Conservation (phyloP, 805 yeast species). For the Yamadazyma tumulicola region DNA sequence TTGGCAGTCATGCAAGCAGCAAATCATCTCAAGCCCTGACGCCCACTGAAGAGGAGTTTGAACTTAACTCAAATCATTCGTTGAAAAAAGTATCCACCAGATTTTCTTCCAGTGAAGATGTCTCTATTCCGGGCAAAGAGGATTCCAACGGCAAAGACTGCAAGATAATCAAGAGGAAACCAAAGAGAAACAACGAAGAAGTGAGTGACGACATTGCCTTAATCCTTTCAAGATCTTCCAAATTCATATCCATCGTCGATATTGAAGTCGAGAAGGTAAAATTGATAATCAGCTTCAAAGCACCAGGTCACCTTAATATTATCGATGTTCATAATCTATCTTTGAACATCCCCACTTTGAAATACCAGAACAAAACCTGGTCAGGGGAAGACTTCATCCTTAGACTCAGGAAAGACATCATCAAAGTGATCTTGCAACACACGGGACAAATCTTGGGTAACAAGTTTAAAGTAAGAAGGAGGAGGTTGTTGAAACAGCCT, state of each 20-base stretch:
- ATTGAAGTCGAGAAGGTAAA: conserved; percentile 31
- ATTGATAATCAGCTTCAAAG: conserved; percentile 70
- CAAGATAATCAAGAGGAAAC: conserved; percentile 3
- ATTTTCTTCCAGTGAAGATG: conserved; percentile 13
- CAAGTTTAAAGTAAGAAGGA: conserved; percentile 50
- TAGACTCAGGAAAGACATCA: conserved; percentile 59
- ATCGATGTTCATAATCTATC: conserved; percentile 75
- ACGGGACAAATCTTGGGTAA: conserved; percentile 79
- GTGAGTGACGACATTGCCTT: conserved; percentile 34
- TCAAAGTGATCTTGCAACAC: conserved; percentile 56
- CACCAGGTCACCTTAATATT: conserved; percentile 63
- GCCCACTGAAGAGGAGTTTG: conserved; percentile 8
- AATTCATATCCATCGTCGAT: conserved; percentile 38
- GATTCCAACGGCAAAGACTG: conserved; percentile 2
- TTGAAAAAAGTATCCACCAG: conserved; percentile 8
- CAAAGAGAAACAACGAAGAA: conserved; percentile 9
- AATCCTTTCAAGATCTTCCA: conserved; percentile 42
- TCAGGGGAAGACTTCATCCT: conserved; percentile 63
- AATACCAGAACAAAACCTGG: conserved; percentile 47
- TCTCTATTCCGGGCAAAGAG: conserved; percentile 5
- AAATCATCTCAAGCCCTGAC: neutral
- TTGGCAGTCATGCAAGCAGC: neutral
- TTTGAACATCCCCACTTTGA: conserved; percentile 59
- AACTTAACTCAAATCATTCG: conserved; percentile 8
- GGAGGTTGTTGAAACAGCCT: conserved; percentile 24